Evolutionary conservation across 352 stramenopile species (phyloP), one percentile per base, ranked within the genome.

Genomic region (Aphanomyces invadans): DNA sequence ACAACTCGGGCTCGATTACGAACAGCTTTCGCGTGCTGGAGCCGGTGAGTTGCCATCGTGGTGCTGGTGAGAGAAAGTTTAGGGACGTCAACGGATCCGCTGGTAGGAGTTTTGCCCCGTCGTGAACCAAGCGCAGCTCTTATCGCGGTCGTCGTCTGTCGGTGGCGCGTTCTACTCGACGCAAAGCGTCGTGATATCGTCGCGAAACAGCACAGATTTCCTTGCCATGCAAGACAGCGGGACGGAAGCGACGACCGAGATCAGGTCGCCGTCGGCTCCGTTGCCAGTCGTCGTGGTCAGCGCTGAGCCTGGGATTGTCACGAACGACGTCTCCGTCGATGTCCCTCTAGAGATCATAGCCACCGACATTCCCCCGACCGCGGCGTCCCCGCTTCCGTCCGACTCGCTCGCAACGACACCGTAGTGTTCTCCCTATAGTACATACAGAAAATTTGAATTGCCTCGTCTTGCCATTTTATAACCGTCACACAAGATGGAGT

Each of bases 11-110:
- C 60, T 57, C 38, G 38, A 25, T 59, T 28, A 29, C 60, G 9
- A 67, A 28, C 46, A 67, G 60, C 60, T 59, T 59, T 2, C 60
- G 60, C 19, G 59, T 65, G n/a, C 12, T 67, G 60, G 60, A 67
- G 23, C 60, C 60, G 15, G 49, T 57, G n/a, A 15, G 36, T 15
- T 42, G 36, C 15, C n/a, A n/a, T n/a, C n/a, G n/a, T n/a, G n/a
- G n/a, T n/a, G n/a, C 46, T 21, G 21, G 19, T 23, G 28, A 28
- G 17, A 54, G 21, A 48, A n/a, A 1, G 15, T 48, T 15, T 1
- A 15, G 15, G 21, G 39, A 15, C 15, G 15, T 48, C 28, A 23
- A 10, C 19, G 23, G 28, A 1, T 54, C 17, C 25, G 10, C 9
- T 57, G 12, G 21, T 57, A 57, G 49, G 60, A 67, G 21, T 67